Evolutionary conservation across 2,329 filamentous ascomycete species (phyloP), one percentile per base, ranked within the genome.

Genomic region (Tolypocladium nubicola): DNA sequence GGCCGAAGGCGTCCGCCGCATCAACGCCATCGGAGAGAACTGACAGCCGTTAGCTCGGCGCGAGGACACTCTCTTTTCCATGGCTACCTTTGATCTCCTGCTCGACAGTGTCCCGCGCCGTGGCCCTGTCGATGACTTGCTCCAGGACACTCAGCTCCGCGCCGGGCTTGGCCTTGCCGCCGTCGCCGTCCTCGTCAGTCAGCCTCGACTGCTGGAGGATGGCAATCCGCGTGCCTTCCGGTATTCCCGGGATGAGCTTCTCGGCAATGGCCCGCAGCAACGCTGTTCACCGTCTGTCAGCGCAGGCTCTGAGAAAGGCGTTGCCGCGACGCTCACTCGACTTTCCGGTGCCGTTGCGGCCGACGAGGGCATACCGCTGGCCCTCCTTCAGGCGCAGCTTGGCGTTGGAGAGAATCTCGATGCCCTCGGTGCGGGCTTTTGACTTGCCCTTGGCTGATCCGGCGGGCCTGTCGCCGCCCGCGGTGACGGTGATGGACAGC

Each of bases 301-400:
- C 5, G 4, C 50, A 26, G 41, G 19, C 3, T n/a, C 21, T 23
- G 23, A 8, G 26, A 23, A 14, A 6, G 13, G 26, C 3, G 19
- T 16, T 19, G 16, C 23, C 16, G 26, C 9, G 33, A 7, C 16
- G 66, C 79, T 69, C 71, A 87, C 85, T 93, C 4, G 88, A 92
- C 67, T 95, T 95, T 7, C 90, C 90, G 2, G 85, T 87, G 0
- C 90, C 90, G 71, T 95, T 95, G 8, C 88, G 80, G 0, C 90
- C 90, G 23, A 93, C 77, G 1, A 95, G 75, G 0, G 89, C 89
- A 75, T 95, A 95, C 60, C 88, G 80, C 52, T 84, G 78, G 0
- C 88, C 86, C 54, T 85, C 82, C 62, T 93, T 89, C 3, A 95
- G 73, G 30, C 85, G 82, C 40, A 95, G 72, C 57, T 84, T 85